Base-by-base conservation (phyloP, 2,329 filamentous ascomycete species). In the Colletotrichum caudatum region DNA sequence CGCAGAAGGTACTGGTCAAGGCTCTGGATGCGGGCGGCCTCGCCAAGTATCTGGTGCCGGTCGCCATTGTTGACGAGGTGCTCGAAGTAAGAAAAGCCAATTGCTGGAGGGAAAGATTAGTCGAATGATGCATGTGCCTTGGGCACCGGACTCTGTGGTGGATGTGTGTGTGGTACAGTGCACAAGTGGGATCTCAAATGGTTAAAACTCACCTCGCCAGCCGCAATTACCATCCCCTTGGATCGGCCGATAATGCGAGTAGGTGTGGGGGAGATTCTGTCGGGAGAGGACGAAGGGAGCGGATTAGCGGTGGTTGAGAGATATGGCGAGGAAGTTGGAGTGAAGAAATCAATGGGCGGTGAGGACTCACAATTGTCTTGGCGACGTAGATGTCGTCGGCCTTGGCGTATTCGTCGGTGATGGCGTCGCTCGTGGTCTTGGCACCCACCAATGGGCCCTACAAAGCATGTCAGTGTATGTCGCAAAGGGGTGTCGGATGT, bases 161-260 rank as follows among this genome's bases (percentile, higher is more conserved):
- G 29, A 50, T 26, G 35, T 23, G 39, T 14, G n/a, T n/a, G 41
- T 44, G 41, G 62, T 44, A 57, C 63, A 48, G 39, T 48, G 41
- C 29, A 54, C 33, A 41, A 50, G 58, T 39, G 39, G 29, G 46
- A 46, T 26, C 26, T 51, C 57, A 41, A 60, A 64, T 53, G 50
- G 64, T 74, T 37, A 11, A 74, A 76, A 84, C 91, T 85, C 87
- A 98, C 95, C 96, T 92, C 95, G 90, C 95, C 96, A 98, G 78
- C 95, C 96, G 82, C 96, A 98, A 80, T 97, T 97, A 71, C 96
- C 96, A 83, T 98, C 95, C 64, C 96, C 95, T 81, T 93, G 91
- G 80, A 97, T 90, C 14, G 92, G 92, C 66, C 96, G 93, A 79
- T 95, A 97, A 79, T 94, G 91, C 26, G 94, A 93, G 81, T 97